Percentiles rank a stretch among this genome's conserved stretches.
phyloP scores from a whole-genome alignment of 2,329 filamentous ascomycete species.

The Mycosphaerella arachidis region DNA sequence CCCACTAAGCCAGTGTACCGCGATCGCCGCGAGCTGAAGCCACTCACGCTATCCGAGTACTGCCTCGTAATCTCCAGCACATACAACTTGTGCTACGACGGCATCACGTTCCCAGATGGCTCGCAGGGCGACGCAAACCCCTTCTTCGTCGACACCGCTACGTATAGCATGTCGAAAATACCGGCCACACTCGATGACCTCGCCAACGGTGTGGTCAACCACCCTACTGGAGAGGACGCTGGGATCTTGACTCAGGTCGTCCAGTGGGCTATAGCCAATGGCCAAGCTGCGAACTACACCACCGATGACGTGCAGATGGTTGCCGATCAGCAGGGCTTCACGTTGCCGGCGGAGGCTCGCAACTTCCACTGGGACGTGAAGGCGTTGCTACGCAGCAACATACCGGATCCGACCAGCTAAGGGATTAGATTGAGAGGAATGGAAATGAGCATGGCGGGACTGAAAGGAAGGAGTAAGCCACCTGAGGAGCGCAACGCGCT shows the following conservation, averaged over 20 bases:
- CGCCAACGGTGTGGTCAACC: neutral
- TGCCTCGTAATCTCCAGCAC: neutral
- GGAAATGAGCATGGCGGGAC: neutral
- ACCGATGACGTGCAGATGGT: neutral
- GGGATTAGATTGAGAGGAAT: neutral
- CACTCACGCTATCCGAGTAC: neutral
- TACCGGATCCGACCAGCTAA: neutral
- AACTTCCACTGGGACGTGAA: neutral
- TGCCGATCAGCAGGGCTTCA: neutral
- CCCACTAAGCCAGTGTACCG: neutral
- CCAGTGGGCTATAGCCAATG: neutral
- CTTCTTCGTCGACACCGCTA: neutral
- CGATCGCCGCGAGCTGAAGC: neutral
- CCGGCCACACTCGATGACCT: neutral
- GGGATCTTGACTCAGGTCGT: slow-evolving; percentile 1
- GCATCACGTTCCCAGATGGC: neutral
- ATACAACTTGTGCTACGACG: neutral
- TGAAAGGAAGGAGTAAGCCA: neutral
- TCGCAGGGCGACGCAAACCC: neutral
- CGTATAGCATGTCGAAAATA: neutral
- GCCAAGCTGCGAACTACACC: neutral
- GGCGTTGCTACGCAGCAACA: neutral
- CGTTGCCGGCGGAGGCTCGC: neutral
- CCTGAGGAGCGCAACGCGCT: neutral
- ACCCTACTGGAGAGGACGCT: neutral